phyloP scores from a whole-genome alignment of 768 basidiomycete species.

The Chalciporus sphaerocephalus region DNA sequence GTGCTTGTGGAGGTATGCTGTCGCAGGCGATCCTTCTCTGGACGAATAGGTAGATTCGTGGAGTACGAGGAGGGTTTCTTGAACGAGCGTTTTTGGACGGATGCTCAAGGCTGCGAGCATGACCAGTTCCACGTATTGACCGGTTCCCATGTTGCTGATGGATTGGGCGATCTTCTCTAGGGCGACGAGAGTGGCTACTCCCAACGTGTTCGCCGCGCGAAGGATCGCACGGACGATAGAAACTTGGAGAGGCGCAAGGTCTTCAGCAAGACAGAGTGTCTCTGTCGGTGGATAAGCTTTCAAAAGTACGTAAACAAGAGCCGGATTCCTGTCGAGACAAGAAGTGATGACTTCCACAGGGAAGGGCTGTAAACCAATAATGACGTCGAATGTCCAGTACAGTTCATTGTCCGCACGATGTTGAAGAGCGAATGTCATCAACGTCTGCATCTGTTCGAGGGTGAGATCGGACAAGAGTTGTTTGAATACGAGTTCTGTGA shows the following conservation, averaged over 20 bases:
- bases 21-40: slow-evolving; percentile 21
- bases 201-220: slow-evolving; percentile 50
- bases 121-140: slow-evolving; percentile 49
- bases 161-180: slow-evolving; percentile 49
- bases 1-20: slow-evolving; percentile 50
- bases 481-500: slow-evolving; percentile 16
- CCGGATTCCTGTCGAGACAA: slow-evolving; percentile 51
- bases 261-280: slow-evolving; percentile 30
- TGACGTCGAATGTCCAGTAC: slow-evolving; percentile 45
- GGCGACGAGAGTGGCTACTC: slow-evolving; percentile 54
- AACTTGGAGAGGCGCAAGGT: slow-evolving; percentile 23
- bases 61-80: slow-evolving; percentile 58
- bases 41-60: slow-evolving; percentile 41
- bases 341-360: slow-evolving; percentile 30
- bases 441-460: slow-evolving; percentile 13
- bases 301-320: slow-evolving; percentile 51
- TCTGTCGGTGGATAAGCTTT: slow-evolving; percentile 46
- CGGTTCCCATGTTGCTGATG: slow-evolving; percentile 39
- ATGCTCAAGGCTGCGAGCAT: slow-evolving; percentile 50
- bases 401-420: slow-evolving; percentile 54
- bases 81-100: slow-evolving; percentile 47
- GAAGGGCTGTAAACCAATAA: slow-evolving; percentile 28
- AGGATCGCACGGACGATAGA: slow-evolving; percentile 47
- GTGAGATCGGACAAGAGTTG: slow-evolving; percentile 21
- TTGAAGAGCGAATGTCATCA: slow-evolving; percentile 29